Evolutionary conservation across 208 protist species (phyloP), one percentile per base, ranked within the genome.

Genomic region (Wallacemonas sp.): DNA sequence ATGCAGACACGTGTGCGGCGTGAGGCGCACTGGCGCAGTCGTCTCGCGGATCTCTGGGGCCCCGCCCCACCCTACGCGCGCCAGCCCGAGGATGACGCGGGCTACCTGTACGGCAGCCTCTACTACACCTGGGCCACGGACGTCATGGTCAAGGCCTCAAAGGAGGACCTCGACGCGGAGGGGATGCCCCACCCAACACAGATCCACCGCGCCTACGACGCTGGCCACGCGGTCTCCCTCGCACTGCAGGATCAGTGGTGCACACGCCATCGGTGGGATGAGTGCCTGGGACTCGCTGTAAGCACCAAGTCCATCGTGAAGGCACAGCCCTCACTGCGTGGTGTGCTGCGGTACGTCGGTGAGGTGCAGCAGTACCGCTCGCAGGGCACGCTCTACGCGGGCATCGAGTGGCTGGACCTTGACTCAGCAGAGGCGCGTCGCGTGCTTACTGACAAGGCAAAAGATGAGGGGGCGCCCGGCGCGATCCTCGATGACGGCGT

Each of bases 271-370:
- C 67, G 52, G 70, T 80, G 73, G 79, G 72, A 78, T 41, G 60
- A 43, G 44, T 80, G 72, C 61, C 58, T 76, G 29, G 80, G 72
- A 14, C 43, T 56, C 26, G 29, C 52, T 23, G 72, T 83, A 34
- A 30, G 52, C 52, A 58, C 52, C 30, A 39, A 34, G 30, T 12
- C 52, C 52, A 58, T 58, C 29, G 29, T 12, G 5, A 58, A 41
- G 32, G 12, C 52, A 8, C 52, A 26, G 32, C 52, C 52, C 9
- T 47, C 64, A 49, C 57, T 44, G 58, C 11, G 61, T 41, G 66
- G 77, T 36, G 68, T 72, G 60, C 74, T 90, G 64, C 73, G 74
- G 23, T 90, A 76, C 74, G 68, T 90, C 16, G 83, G 83, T 6
- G 70, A 77, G 30, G 69, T 68, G 52, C 80, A 83, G 72, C 70